These are phyloP conservation scores for Lasiosphaeriaceae sp. DNA, from an alignment of 495 filamentous ascomycete genomes.

Conservation along the genomic window DNA sequence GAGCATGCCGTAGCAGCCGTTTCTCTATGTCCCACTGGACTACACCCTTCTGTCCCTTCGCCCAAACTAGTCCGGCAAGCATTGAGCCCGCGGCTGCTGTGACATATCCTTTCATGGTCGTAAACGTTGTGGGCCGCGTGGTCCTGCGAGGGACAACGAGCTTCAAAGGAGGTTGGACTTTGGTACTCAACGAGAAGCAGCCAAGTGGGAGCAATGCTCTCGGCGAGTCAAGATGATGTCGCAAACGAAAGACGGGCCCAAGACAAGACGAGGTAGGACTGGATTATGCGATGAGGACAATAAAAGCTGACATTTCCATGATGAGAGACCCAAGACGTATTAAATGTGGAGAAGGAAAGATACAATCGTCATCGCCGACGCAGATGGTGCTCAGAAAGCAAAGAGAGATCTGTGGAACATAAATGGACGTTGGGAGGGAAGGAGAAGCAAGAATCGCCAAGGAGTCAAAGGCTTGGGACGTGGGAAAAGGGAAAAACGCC, in stretches of 20 bases:
- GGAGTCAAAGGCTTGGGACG: not conserved
- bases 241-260: not conserved
- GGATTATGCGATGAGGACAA: not conserved
- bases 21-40: conserved; percentile 43
- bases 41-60: conserved; percentile 25
- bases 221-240: too few species aligned
- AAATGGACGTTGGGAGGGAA: not conserved
- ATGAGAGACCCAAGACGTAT: too few species aligned
- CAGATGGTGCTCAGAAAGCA: too few species aligned
- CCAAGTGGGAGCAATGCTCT: too few species aligned
- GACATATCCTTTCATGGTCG: conserved; percentile 23
- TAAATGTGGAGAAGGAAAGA: too few species aligned
- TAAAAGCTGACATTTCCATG: too few species aligned
- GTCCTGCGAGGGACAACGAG: too few species aligned
- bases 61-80: conserved; percentile 26
- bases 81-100: conserved; percentile 27
- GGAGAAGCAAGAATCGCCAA: not conserved
- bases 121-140: not conserved
- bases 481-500: not conserved
- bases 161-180: too few species aligned
- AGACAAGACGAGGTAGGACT: not conserved
- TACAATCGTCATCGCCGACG: too few species aligned
- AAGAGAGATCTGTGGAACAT: too few species aligned
- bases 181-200: too few species aligned
- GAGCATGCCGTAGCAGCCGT: conserved; percentile 11